Conservation (phyloP, 768 basidiomycete genomes). For the Mycena albidolilacea region DNA sequence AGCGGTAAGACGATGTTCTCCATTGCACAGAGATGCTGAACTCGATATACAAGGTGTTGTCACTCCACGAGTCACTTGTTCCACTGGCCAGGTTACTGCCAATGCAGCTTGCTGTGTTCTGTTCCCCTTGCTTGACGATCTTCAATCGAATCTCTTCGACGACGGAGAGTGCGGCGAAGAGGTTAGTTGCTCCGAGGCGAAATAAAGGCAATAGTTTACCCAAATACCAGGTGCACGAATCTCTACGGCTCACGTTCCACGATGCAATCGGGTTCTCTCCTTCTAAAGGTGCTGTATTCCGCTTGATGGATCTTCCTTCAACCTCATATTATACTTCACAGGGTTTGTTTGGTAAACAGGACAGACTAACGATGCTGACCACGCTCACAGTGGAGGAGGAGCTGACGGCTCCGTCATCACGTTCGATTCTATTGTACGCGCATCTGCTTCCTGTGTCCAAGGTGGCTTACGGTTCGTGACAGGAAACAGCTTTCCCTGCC, state of each 20-base stretch:
- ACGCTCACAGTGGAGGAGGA: conserved; percentile 23
- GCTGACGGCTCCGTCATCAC: conserved; percentile 56
- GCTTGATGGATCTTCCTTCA: no score
- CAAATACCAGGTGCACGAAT: conserved; percentile 9
- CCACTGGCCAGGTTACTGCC: conserved; percentile 37
- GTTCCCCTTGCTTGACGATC: conserved; percentile 32
- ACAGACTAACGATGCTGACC: no score
- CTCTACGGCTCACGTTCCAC: conserved; percentile 33
- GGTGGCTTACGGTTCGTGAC: no score
- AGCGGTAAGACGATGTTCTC: neutral
- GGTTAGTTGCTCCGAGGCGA: neutral
- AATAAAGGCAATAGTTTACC: no score
- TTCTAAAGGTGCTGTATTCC: neutral
- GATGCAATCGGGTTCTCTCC: conserved; percentile 40
- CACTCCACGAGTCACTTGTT: conserved; percentile 30
- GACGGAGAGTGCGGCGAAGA: conserved; percentile 32
- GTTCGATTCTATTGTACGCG: conserved; percentile 46
- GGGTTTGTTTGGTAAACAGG: no score
- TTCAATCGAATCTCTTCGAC: conserved; percentile 35
- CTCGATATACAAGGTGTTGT: no score
- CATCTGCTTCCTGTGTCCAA: no score
- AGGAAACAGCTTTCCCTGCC: conserved; percentile 49
- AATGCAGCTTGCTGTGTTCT: conserved; percentile 39
- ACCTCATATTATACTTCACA: no score
- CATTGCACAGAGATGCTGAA: no score